These are phyloP conservation scores for Phytophthora sp. DNA, from an alignment of 352 stramenopile genomes.

Conservation along the genomic window DNA sequence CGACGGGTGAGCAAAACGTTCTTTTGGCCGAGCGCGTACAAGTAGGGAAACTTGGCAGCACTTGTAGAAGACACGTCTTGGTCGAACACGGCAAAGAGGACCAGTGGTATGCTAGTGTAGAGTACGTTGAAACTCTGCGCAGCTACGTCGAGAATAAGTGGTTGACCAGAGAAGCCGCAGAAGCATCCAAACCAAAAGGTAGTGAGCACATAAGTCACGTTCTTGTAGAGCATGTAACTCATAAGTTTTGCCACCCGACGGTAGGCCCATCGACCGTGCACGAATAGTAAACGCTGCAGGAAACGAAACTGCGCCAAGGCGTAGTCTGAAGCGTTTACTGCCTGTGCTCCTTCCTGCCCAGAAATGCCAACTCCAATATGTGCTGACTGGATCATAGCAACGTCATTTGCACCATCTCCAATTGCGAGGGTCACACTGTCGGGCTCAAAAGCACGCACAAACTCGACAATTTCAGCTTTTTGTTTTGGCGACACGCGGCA, in stretches of 20 bases:
- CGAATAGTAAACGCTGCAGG: slow-evolving; percentile 90
- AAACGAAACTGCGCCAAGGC: slow-evolving; percentile 95
- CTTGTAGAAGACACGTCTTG: slow-evolving; percentile 78
- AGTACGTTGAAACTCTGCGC: slow-evolving; percentile 87
- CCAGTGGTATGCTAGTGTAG: slow-evolving; percentile 77
- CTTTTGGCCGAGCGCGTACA: slow-evolving; percentile 76
- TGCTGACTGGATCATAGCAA: slow-evolving; percentile 95
- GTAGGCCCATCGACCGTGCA: slow-evolving; percentile 94
- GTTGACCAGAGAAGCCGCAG: slow-evolving; percentile 78
- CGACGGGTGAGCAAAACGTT: slow-evolving; percentile 58
- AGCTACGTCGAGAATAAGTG: slow-evolving; percentile 78
- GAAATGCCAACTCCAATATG: slow-evolving; percentile 94
- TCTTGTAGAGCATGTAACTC: slow-evolving; percentile 97
- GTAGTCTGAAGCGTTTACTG: slow-evolving; percentile 95
- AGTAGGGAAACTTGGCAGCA: slow-evolving; percentile 62
- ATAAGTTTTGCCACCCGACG: slow-evolving; percentile 92
- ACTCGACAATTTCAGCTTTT: slow-evolving; percentile 83
- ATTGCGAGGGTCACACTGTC: slow-evolving; percentile 91
- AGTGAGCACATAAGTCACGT: slow-evolving; percentile 85
- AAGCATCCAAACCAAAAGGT: slow-evolving; percentile 89
- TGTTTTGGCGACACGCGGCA: slow-evolving; percentile 90
- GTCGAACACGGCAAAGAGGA: slow-evolving; percentile 81
- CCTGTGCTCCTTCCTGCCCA: slow-evolving; percentile 92
- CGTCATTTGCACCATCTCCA: slow-evolving; percentile 97
- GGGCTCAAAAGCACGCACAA: slow-evolving; percentile 73